These are phyloP conservation scores for Hypholoma sublateritium DNA, from an alignment of 768 basidiomycete genomes.

Conservation along the genomic window DNA sequence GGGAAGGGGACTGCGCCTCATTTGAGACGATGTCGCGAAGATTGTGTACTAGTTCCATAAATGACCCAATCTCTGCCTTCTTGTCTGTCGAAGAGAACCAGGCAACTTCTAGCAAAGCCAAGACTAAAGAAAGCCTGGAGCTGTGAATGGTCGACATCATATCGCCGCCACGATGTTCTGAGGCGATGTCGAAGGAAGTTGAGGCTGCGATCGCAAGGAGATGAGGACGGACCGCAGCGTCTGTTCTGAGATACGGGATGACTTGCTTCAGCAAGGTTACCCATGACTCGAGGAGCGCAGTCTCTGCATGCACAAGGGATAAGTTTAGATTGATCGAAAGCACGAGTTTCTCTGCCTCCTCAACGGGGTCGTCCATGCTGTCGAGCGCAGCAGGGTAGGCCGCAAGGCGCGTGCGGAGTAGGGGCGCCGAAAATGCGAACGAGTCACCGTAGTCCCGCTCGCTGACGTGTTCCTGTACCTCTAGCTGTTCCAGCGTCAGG, in stretches of 20 bases:
- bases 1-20: slow-evolving; percentile 69
- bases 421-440: slow-evolving; percentile 67
- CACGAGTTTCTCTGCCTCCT: slow-evolving; percentile 56
- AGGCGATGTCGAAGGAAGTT: slow-evolving; percentile 65
- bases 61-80: slow-evolving; percentile 51
- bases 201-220: slow-evolving; percentile 59
- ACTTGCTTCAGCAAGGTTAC: slow-evolving; percentile 65
- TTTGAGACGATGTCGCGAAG: slow-evolving; percentile 68
- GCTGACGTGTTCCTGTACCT: slow-evolving; percentile 55
- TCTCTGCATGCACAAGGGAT: slow-evolving; percentile 80
- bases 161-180: slow-evolving; percentile 73
- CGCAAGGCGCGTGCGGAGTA: slow-evolving; percentile 62
- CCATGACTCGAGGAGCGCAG: slow-evolving; percentile 76
- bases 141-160: slow-evolving; percentile 85
- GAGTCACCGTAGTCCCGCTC: slow-evolving; percentile 80
- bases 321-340: slow-evolving; percentile 84
- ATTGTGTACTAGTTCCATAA: slow-evolving; percentile 61
- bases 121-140: slow-evolving; percentile 69
- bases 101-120: slow-evolving; percentile 75
- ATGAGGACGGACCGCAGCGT: slow-evolving; percentile 52
- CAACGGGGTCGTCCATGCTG: slow-evolving; percentile 39
- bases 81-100: slow-evolving; percentile 69
- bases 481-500: slow-evolving; percentile 64
- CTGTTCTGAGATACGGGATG: slow-evolving; percentile 62
- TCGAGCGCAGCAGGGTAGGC: slow-evolving; percentile 43